Evolutionary conservation across 768 basidiomycete genomes (phyloP), one percentile per base, ranked within the genome.

Genomic region (Auricularia cornea): DNA sequence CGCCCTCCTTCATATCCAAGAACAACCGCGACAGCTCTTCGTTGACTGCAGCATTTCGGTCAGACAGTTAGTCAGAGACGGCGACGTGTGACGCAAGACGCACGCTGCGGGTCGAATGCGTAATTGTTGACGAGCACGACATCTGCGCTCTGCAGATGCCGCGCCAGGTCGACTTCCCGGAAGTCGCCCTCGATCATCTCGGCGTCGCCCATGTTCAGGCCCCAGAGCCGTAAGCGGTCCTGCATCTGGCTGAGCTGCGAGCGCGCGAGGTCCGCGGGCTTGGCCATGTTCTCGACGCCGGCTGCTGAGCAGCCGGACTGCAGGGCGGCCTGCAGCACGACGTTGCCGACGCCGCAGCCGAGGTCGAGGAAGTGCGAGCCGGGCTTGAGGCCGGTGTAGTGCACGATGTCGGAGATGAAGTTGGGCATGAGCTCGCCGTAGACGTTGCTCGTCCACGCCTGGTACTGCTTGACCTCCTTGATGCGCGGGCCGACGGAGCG

Each of bases 111-210:
- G 88, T 78, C 69, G 71, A 93, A 94, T 1, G 89, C 89, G 74
- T 90, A 93, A 72, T 93, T 94, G 72, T 94, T 92, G 61, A 92
- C 88, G 65, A 98, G 77, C 8, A 99, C 88, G 1, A 99, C 92
- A 70, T 98, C 94, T 2, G 97, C 96, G 68, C 87, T 76, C 10
- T 81, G 81, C 59, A 93, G 77, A 70, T 86, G 83, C 51, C 85
- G 80, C 18, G 94, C 85, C 41, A 86, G 78, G 28, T 70, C 70
- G 70, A 88, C 85, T 62, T 80, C 76, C 59, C 93, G 78, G 85
- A 99, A 97, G 70, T 98, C 87, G 0, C 92, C 93, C 71, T 95
- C 82, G 71, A 90, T 86, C 14, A 92, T 76, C 72, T 91, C 87
- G 30, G 93, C 84, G 2, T 86, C 80, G 3, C 93, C 90, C 65